These are phyloP conservation scores for Capillidium heterosporum DNA, from an alignment of 371 early-diverging fungal genomes.

Conservation along the genomic window DNA sequence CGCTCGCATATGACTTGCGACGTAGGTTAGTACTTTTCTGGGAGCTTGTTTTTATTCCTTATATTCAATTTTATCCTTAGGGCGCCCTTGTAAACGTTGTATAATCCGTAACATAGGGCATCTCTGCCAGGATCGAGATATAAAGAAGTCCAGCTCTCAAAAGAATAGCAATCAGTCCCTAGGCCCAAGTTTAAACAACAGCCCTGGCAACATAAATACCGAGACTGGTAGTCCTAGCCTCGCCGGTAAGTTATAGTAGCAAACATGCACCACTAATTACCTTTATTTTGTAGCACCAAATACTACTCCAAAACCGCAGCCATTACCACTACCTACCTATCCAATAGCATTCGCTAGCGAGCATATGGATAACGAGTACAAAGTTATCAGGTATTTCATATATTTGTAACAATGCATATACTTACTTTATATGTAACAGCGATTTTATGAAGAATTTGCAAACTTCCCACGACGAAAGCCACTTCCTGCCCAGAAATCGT, in stretches of 20 bases:
- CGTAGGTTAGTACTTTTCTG: constrained; percentile 23
- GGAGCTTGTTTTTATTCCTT: neutral
- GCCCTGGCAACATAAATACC: constrained; percentile 6
- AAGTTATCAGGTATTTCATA: constrained; percentile 33
- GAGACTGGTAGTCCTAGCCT: neutral
- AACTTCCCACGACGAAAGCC: constrained; percentile 12
- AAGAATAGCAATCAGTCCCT: too few relatives aligned
- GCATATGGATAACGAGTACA: constrained; percentile 62
- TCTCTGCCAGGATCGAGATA: constrained; percentile 72
- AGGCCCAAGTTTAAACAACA: too few relatives aligned
- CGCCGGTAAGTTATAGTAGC: neutral
- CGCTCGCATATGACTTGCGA: constrained; percentile 79
- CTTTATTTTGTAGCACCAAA: neutral
- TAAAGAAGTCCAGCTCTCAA: constrained; percentile 3
- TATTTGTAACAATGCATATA: neutral
- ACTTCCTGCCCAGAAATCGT: constrained; percentile 26
- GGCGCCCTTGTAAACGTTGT: constrained; percentile 85
- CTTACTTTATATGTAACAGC: neutral
- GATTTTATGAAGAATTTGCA: neutral
- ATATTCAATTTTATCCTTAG: constrained; percentile 12
- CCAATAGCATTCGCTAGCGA: constrained; percentile 44
- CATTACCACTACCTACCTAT: constrained; percentile 23
- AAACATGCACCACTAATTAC: neutral
- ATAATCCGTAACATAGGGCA: constrained; percentile 83
- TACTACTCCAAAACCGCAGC: constrained; percentile 3